phyloP scores from a whole-genome alignment of 768 basidiomycete species.

The Tylopilus subfusipes region DNA sequence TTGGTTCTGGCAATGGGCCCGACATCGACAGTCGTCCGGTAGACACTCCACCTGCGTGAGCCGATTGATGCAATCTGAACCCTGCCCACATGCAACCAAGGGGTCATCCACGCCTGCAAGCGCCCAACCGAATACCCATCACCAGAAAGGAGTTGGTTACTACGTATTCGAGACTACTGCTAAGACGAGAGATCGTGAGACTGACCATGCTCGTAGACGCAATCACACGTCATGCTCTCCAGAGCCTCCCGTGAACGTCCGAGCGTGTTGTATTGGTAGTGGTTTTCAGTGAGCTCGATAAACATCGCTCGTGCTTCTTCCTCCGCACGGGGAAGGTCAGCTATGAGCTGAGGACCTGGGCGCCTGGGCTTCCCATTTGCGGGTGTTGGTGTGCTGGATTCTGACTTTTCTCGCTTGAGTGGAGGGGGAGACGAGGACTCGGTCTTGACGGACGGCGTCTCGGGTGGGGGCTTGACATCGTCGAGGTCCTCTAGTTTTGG shows the following conservation, averaged over 20 bases:
- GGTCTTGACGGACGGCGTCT: constrained; percentile 27
- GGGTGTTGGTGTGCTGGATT: constrained; percentile 35
- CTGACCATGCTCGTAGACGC: constrained; percentile 78
- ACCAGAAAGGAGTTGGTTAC: constrained; percentile 21
- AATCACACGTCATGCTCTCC: constrained; percentile 97
- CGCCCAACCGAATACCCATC: constrained; percentile 17
- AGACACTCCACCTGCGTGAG: constrained; percentile 97
- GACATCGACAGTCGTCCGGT: constrained; percentile 83
- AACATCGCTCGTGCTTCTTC: constrained; percentile 71
- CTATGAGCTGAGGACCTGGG: constrained; percentile 64
- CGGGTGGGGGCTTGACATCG: constrained; percentile 25
- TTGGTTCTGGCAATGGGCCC: constrained; percentile 84
- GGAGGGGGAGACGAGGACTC: constrained; percentile 31
- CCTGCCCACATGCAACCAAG: constrained; percentile 74
- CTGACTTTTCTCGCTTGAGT: constrained; percentile 33
- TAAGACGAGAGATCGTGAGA: constrained; percentile 25
- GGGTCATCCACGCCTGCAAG: constrained; percentile 55
- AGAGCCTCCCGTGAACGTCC: constrained; percentile 85
- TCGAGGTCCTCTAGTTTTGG: constrained; percentile 22
- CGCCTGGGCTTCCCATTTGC: constrained; percentile 36
- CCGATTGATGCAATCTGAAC: constrained; percentile 94
- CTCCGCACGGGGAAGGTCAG: constrained; percentile 74
- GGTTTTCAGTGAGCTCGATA: constrained; percentile 67
- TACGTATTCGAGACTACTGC: constrained; percentile 30
- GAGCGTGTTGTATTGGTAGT: constrained; percentile 82